Percentiles rank a stretch among this genome's conserved stretches.
Evolutionary conservation across 768 basidiomycete species (phyloP).

Genomic region (Leccinum sublutescens): DNA sequence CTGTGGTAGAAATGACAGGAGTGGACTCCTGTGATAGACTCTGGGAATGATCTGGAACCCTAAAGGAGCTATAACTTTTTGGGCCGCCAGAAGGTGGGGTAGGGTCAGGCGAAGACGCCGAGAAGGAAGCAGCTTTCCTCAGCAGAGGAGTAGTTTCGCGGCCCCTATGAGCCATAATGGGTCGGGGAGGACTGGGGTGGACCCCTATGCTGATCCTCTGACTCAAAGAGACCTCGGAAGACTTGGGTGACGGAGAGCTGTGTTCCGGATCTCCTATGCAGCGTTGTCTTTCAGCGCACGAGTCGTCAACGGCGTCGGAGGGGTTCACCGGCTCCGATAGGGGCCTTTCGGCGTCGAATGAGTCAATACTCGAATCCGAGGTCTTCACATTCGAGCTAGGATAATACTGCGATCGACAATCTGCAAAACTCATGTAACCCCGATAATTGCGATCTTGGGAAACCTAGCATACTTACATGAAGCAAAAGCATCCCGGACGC

Average conservation of each 20-base stretch:
- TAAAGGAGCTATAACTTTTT: neutral
- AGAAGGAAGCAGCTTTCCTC: constrained; percentile 38
- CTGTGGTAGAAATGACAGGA: constrained; percentile 2
- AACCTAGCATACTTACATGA: constrained; percentile 47
- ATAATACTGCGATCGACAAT: constrained; percentile 67
- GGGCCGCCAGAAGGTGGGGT: neutral
- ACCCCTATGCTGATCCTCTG: constrained; percentile 20
- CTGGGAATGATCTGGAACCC: neutral
- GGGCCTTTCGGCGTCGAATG: constrained; percentile 34
- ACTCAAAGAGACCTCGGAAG: constrained; percentile 16
- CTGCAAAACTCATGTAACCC: constrained; percentile 35
- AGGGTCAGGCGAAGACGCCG: constrained; percentile 15
- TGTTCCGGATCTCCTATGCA: neutral
- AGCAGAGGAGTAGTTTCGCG: constrained; percentile 41
- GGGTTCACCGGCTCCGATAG: constrained; percentile 5
- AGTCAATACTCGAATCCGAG: constrained; percentile 40
- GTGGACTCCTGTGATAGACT: constrained; percentile 2
- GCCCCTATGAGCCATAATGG: neutral
- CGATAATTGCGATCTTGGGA: neutral
- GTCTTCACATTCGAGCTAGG: constrained; percentile 59
- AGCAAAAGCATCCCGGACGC: constrained; percentile 54
- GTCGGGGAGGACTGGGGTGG: neutral
- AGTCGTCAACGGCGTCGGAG: neutral
- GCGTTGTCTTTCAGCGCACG: constrained; percentile 9
- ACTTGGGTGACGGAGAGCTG: constrained; percentile 4